These are phyloP conservation scores for Mrakia frigida DNA, from an alignment of 768 basidiomycete species.

Conservation along the genomic window DNA sequence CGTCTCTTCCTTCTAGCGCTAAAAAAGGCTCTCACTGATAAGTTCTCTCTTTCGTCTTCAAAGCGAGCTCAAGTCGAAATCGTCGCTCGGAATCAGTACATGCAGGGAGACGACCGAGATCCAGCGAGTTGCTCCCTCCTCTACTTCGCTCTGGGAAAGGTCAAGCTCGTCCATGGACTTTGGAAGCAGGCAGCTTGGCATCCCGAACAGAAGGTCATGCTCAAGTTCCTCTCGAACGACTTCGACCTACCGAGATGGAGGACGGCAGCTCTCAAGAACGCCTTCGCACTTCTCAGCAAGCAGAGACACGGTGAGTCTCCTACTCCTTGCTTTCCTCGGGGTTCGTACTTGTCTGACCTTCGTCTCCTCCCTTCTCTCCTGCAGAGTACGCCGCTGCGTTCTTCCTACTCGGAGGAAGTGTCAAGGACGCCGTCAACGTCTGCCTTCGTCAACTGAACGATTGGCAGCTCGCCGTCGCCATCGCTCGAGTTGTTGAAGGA, in stretches of 20 bases:
- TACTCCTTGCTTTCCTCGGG: background rate
- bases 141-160: constrained; percentile 91
- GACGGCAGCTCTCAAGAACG: constrained; percentile 92
- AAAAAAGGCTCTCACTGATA: constrained; percentile 19
- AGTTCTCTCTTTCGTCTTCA: background rate
- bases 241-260: constrained; percentile 79
- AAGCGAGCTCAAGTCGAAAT: constrained; percentile 77
- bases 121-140: constrained; percentile 82
- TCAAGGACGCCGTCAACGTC: constrained; percentile 87
- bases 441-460: constrained; percentile 82
- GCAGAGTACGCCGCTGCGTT: constrained; percentile 97
- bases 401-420: constrained; percentile 80
- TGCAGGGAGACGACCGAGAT: constrained; percentile 78
- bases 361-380: constrained; percentile 8
- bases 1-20: background rate
- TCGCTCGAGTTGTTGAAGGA: constrained; percentile 78
- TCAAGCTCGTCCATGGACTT: constrained; percentile 83
- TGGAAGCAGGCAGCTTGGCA: constrained; percentile 96
- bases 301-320: constrained; percentile 72
- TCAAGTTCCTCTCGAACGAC: constrained; percentile 87
- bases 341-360: background rate
- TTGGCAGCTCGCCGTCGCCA: constrained; percentile 79
- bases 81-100: constrained; percentile 88
- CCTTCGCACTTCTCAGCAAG: constrained; percentile 83
- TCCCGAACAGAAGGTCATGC: constrained; percentile 78